phyloP scores from a whole-genome alignment of 345 rosid species.

The Streptanthus diversifolius region DNA sequence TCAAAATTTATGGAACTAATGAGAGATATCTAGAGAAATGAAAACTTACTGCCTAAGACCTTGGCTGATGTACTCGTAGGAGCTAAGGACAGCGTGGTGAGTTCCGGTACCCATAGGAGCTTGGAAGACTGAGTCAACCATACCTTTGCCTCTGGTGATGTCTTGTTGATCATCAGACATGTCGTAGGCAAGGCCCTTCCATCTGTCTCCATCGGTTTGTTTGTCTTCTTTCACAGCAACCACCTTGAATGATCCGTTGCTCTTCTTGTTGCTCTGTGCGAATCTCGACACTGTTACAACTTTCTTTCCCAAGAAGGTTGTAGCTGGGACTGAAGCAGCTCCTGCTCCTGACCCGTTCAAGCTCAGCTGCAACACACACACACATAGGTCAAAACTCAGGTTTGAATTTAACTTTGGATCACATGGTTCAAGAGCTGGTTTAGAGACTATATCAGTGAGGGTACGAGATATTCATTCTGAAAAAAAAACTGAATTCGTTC shows the following conservation, averaged over 20 bases:
- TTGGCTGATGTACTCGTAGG: slow-evolving; percentile 78
- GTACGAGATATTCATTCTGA: background rate
- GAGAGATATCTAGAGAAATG: background rate
- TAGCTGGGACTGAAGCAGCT: slow-evolving; percentile 49
- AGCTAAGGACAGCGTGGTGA: slow-evolving; percentile 73
- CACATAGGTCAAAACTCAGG: background rate
- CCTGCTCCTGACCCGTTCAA: slow-evolving; percentile 69
- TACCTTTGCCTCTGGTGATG: slow-evolving; percentile 85
- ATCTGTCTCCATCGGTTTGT: slow-evolving; percentile 68
- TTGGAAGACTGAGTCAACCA: slow-evolving; percentile 93
- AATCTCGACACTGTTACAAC: slow-evolving; percentile 40
- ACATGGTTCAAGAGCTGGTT: background rate
- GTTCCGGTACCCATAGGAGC: slow-evolving; percentile 78
- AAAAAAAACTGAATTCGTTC: background rate
- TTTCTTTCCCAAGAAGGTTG: slow-evolving; percentile 82
- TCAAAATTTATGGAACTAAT: background rate
- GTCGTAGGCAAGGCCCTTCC: slow-evolving; percentile 74
- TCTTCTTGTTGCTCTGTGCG: slow-evolving; percentile 36
- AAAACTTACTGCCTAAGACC: slow-evolving; percentile 68
- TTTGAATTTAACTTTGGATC: background rate
- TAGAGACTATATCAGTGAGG: background rate
- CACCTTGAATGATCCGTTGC: slow-evolving; percentile 46
- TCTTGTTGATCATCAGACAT: slow-evolving; percentile 91
- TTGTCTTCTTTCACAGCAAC: slow-evolving; percentile 52
- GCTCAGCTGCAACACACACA: slow-evolving; percentile 50